A percentile compares a stretch with the other conserved stretches of the same genome.
phyloP scores from a whole-genome alignment of 805 yeast genomes.

The Myxozyma mucilagina region DNA sequence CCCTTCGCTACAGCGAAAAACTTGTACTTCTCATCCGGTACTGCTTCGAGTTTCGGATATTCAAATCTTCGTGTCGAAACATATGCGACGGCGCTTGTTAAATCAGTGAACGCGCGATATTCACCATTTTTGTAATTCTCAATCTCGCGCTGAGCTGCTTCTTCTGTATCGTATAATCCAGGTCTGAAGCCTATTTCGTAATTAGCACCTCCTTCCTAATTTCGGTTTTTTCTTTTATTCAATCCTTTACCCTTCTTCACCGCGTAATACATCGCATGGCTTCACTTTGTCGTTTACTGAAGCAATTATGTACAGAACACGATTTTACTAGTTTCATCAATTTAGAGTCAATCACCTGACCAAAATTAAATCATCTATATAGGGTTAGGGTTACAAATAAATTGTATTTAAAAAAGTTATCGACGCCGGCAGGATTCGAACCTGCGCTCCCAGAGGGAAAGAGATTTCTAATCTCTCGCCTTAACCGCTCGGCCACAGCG shows the following conservation, averaged over 20 bases:
- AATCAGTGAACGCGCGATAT: background rate
- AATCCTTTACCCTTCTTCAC: background rate
- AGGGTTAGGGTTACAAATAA: too few species aligned
- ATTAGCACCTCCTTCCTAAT: background rate
- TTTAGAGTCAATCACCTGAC: too few species aligned
- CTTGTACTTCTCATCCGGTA: background rate
- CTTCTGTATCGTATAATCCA: background rate
- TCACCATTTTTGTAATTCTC: background rate
- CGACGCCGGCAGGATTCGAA: conserved; percentile 46
- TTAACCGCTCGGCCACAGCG: conserved; percentile 46
- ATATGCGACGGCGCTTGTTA: background rate
- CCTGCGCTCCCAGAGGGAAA: conserved; percentile 46
- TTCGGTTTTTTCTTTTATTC: background rate
- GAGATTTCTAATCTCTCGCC: conserved; percentile 46
- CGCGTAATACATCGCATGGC: background rate
- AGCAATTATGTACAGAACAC: background rate
- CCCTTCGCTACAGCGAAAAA: background rate
- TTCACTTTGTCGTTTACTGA: background rate
- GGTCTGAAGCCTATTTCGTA: background rate
- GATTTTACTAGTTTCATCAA: too few species aligned
- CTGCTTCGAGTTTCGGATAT: background rate
- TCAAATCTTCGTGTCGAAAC: background rate
- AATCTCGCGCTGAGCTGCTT: background rate
- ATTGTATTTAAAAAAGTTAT: conserved; percentile 14
- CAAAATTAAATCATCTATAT: too few species aligned